Percentiles rank a stretch among this genome's conserved stretches.
Conservation (phyloP, 768 basidiomycete genomes). For the Boletus rufocinnamomeus region DNA sequence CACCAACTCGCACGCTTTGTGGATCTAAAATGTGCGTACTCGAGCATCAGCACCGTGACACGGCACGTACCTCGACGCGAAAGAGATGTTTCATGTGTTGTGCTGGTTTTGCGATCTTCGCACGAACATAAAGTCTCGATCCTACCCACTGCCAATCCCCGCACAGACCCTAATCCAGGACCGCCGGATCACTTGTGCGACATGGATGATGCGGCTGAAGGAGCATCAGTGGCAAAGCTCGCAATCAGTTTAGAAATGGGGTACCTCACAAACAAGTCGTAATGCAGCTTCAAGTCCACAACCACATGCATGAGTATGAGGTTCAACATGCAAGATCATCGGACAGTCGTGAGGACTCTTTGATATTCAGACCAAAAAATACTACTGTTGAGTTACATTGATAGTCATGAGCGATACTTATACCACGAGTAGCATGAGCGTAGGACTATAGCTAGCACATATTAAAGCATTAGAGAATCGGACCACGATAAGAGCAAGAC, state of each 20-base stretch:
- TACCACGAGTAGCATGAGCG: background rate
- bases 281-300: slow-evolving; percentile 87
- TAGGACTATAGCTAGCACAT: slow-evolving; percentile 6
- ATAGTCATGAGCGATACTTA: background rate
- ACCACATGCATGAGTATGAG: no score
- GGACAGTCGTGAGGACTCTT: slow-evolving; percentile 5
- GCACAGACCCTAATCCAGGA: no score
- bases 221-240: background rate
- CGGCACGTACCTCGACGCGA: no score
- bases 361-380: no score
- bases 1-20: no score
- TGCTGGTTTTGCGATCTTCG: no score
- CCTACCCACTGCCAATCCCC: no score
- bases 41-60: no score
- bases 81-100: no score
- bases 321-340: slow-evolving; percentile 54
- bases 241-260: background rate
- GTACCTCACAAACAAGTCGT: slow-evolving; percentile 79
- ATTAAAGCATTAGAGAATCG: slow-evolving; percentile 15
- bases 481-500: slow-evolving; percentile 9
- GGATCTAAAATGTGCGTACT: no score
- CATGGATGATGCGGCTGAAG: slow-evolving; percentile 65
- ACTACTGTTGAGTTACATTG: background rate
- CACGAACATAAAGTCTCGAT: no score
- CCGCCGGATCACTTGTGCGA: no score